Evolutionary conservation across 768 basidiomycete species (phyloP).

Genomic region (Rhodotorula diobovata): DNA sequence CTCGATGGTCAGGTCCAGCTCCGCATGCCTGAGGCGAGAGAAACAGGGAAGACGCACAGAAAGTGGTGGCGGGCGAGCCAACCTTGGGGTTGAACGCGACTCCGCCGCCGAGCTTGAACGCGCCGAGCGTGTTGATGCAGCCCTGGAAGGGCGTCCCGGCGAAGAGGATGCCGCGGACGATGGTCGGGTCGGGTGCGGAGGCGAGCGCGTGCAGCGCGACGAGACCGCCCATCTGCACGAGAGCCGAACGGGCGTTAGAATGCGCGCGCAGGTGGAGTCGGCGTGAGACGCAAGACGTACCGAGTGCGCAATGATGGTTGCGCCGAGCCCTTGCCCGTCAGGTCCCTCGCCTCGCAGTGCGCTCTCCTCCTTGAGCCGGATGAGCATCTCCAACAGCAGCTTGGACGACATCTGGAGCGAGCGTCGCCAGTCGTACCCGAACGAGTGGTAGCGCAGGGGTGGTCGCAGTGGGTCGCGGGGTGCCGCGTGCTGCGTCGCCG

Average conservation of each 20-base stretch:
- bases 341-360: conserved; percentile 19
- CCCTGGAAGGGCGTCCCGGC: conserved; percentile 36
- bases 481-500: not conserved
- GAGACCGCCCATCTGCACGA: conserved; percentile 37
- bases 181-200: conserved; percentile 22
- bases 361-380: conserved; percentile 16
- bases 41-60: not conserved
- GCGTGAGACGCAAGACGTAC: not conserved
- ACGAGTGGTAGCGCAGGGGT: conserved; percentile 25
- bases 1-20: not conserved
- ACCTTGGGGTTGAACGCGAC: conserved; percentile 19
- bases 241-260: not conserved
- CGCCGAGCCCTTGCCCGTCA: conserved; percentile 18
- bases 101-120: conserved; percentile 22
- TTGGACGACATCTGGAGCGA: conserved; percentile 25
- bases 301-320: conserved; percentile 33
- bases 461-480: not conserved
- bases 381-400: conserved; percentile 5
- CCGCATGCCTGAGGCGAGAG: not conserved
- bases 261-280: not conserved
- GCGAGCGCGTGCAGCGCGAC: conserved; percentile 39
- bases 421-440: conserved; percentile 41
- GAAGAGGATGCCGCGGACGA: conserved; percentile 36
- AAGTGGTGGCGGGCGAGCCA: conserved; percentile 1
- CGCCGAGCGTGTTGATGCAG: conserved; percentile 37